Evolutionary conservation across 345 rosid species (phyloP).

Genomic region (Streptanthus diversifolius): DNA sequence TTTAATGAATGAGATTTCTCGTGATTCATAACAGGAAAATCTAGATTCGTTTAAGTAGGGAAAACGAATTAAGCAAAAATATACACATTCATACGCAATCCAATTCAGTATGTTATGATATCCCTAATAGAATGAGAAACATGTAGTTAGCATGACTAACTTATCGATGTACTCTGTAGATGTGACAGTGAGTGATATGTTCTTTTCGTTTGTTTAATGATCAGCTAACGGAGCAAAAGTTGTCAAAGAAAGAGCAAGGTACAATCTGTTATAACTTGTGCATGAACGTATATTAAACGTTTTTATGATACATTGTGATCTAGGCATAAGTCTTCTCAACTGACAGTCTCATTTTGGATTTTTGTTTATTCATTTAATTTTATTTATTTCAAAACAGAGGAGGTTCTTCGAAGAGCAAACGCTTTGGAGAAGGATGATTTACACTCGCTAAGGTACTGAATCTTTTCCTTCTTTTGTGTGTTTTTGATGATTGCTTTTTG

Average conservation of each 20-base stretch:
- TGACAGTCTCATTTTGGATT: slow-evolving; percentile 7
- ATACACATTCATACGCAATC: neutral
- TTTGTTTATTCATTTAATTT: neutral
- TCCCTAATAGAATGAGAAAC: neutral
- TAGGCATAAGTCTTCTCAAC: neutral
- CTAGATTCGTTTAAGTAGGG: slow-evolving; percentile 13
- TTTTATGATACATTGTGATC: neutral
- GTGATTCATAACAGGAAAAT: neutral
- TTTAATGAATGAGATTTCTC: slow-evolving; percentile 1
- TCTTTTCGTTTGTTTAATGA: slow-evolving; percentile 17
- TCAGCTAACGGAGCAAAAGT: slow-evolving; percentile 78
- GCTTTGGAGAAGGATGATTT: slow-evolving; percentile 64
- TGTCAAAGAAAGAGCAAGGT: slow-evolving; percentile 85
- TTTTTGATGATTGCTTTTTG: slow-evolving; percentile 1
- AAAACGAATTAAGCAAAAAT: neutral
- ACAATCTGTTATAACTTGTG: slow-evolving; percentile 26
- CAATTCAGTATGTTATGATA: slow-evolving; percentile 1
- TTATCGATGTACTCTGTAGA: neutral
- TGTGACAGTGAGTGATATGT: slow-evolving; percentile 29
- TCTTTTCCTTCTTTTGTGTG: slow-evolving; percentile 4
- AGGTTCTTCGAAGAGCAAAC: slow-evolving; percentile 63
- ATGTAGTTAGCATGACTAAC: slow-evolving; percentile 7
- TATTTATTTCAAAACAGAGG: slow-evolving; percentile 49
- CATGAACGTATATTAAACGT: neutral
- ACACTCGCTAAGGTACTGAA: slow-evolving; percentile 60